phyloP scores from a whole-genome alignment of 495 filamentous ascomycete species.

The Aspergillus homomorphus region DNA sequence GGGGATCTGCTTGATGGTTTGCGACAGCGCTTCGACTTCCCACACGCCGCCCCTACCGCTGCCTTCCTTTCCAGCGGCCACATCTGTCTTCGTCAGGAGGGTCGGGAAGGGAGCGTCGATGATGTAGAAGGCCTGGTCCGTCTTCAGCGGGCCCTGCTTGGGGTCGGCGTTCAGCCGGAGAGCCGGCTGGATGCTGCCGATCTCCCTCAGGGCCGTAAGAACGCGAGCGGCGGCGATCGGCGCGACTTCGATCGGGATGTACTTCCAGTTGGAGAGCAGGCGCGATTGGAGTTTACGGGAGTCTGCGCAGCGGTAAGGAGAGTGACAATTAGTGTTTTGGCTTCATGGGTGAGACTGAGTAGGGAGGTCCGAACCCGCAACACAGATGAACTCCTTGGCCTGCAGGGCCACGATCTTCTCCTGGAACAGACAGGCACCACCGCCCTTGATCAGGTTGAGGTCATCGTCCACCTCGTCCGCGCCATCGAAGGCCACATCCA shows the following conservation, averaged over 20 bases:
- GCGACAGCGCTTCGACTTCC: slow-evolving; percentile 73
- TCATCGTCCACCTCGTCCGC: slow-evolving; percentile 96
- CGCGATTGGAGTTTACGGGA: slow-evolving; percentile 78
- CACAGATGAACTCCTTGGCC: slow-evolving; percentile 86
- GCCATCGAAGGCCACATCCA: slow-evolving; percentile 90
- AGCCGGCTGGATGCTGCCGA: slow-evolving; percentile 66
- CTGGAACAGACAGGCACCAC: slow-evolving; percentile 94
- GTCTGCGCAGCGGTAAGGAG: slow-evolving; percentile 56
- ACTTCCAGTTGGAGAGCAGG: slow-evolving; percentile 76
- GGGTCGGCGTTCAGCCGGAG: slow-evolving; percentile 64
- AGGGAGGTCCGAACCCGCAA: slow-evolving; percentile 62
- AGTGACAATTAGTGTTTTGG: too few relatives aligned
- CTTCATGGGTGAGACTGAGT: background rate
- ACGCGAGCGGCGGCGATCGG: slow-evolving; percentile 75
- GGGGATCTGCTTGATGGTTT: slow-evolving; percentile 71
- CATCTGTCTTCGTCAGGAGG: slow-evolving; percentile 61
- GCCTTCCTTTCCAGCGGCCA: slow-evolving; percentile 45
- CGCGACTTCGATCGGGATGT: slow-evolving; percentile 89
- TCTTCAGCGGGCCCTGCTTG: slow-evolving; percentile 81
- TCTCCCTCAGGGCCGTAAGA: slow-evolving; percentile 57
- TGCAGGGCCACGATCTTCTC: slow-evolving; percentile 91
- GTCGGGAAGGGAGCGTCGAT: slow-evolving; percentile 84
- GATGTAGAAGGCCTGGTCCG: slow-evolving; percentile 92
- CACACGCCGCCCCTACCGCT: slow-evolving; percentile 57
- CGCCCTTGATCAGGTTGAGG: slow-evolving; percentile 95